These are phyloP conservation scores for Colletotrichum abscissum DNA, from an alignment of 2,329 filamentous ascomycete species.

Conservation along the genomic window DNA sequence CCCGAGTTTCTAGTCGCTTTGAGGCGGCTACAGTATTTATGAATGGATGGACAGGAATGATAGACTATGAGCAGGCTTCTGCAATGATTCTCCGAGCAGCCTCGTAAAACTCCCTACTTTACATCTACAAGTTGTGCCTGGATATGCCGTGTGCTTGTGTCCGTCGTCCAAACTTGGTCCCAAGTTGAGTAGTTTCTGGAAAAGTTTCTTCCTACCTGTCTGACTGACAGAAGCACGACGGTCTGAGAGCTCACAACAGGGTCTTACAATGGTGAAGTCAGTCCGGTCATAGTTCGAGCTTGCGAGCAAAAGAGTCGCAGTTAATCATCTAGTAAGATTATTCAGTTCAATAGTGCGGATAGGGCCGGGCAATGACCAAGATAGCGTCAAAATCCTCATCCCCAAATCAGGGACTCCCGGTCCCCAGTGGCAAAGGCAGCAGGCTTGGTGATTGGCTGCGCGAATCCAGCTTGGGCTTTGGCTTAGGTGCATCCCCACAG, in stretches of 20 bases:
- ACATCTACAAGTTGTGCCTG: background rate
- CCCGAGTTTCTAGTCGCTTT: background rate
- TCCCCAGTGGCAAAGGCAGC: constrained; percentile 23
- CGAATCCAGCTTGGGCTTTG: constrained; percentile 27
- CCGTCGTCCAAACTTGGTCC: constrained; percentile 16
- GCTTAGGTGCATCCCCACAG: constrained; percentile 15
- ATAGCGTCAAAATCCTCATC: constrained; percentile 13
- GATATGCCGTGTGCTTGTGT: background rate
- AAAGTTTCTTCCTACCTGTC: background rate
- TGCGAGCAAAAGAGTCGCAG: background rate
- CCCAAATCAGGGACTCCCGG: constrained; percentile 18
- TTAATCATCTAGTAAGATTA: constrained; percentile 1
- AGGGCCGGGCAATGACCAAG: constrained; percentile 15
- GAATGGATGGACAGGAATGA: constrained; percentile 7
- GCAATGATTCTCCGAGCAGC: background rate
- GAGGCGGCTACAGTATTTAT: background rate
- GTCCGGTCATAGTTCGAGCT: background rate
- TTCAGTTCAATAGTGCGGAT: constrained; percentile 16
- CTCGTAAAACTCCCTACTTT: background rate
- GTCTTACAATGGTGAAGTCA: background rate
- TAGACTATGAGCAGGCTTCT: constrained; percentile 29
- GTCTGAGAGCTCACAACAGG: background rate
- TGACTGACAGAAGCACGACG: background rate
- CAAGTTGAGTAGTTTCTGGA: background rate
- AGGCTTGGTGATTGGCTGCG: constrained; percentile 29